These are phyloP conservation scores for Viridothelium virens DNA, from an alignment of 495 filamentous ascomycete species.

Conservation along the genomic window DNA sequence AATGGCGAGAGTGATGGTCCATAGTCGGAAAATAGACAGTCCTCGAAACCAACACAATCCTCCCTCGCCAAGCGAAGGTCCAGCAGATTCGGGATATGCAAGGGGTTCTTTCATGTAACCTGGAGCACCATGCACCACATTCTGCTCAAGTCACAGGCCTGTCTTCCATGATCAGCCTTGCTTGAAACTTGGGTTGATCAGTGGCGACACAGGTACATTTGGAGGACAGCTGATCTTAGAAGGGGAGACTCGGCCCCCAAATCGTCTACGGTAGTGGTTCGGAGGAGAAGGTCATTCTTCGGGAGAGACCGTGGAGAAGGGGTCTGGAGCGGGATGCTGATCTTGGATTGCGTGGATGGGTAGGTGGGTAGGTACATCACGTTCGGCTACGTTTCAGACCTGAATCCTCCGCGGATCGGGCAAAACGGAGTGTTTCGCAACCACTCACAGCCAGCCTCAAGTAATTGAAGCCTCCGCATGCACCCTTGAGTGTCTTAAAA, in stretches of 20 bases:
- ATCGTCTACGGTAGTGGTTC: background rate
- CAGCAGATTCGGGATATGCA: slow-evolving; percentile 7
- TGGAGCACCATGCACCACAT: background rate
- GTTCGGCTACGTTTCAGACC: slow-evolving; percentile 8
- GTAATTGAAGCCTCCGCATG: background rate
- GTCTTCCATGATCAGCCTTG: background rate
- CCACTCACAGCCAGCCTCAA: background rate
- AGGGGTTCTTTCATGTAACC: slow-evolving; percentile 6
- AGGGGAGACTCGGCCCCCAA: background rate
- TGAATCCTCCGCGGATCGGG: slow-evolving; percentile 1
- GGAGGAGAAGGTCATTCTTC: background rate
- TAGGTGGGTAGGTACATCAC: background rate
- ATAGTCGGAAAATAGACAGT: slow-evolving; percentile 1
- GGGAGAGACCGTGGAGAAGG: background rate
- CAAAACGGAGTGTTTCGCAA: slow-evolving; percentile 8
- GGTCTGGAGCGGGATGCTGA: background rate
- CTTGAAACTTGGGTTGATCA: slow-evolving; percentile 5
- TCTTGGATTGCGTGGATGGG: background rate
- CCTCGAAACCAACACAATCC: background rate
- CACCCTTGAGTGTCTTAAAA: slow-evolving; percentile 3
- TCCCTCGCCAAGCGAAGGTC: slow-evolving; percentile 5
- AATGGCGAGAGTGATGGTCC: slow-evolving; percentile 7
- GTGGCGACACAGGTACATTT: background rate
- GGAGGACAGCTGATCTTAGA: background rate
- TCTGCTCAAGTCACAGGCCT: background rate